Conservation (phyloP, 176 grass and related monocot species). For the Elaeis guineensis region DNA sequence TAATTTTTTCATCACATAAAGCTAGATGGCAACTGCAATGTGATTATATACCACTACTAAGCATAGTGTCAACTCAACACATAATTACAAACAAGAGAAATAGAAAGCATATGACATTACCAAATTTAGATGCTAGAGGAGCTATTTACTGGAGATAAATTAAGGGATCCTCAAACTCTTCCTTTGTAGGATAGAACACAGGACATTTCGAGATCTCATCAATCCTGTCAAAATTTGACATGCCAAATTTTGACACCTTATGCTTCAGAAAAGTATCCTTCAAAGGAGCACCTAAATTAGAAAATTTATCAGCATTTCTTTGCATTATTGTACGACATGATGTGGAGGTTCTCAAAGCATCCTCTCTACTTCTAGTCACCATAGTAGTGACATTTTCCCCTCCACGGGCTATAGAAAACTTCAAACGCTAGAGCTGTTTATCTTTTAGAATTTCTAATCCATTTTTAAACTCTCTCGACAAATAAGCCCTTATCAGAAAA, state of each 20-base stretch:
- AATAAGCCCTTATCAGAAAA: slow-evolving; percentile 21
- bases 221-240: slow-evolving; percentile 76
- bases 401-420: slow-evolving; percentile 24
- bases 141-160: slow-evolving; percentile 78
- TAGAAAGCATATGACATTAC: slow-evolving; percentile 24
- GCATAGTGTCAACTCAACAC: no score
- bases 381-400: slow-evolving; percentile 1
- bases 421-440: slow-evolving; percentile 43
- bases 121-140: slow-evolving; percentile 59
- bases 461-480: slow-evolving; percentile 47
- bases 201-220: slow-evolving; percentile 79
- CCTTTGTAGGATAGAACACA: slow-evolving; percentile 62
- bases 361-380: slow-evolving; percentile 54
- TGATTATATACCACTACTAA: no score
- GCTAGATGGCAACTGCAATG: no score
- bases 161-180: slow-evolving; percentile 80
- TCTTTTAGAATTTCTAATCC: slow-evolving; percentile 49
- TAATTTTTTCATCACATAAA: no score
- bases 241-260: slow-evolving; percentile 59
- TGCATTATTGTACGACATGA: slow-evolving; percentile 46
- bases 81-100: no score
- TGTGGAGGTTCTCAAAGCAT: slow-evolving; percentile 41
- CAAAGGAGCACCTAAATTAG: slow-evolving; percentile 8
- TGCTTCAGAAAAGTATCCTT: slow-evolving; percentile 65
- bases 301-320: slow-evolving; percentile 18